A percentile compares a stretch with the other conserved stretches of the same genome.
Conservation (phyloP, 1,139 yeast genomes). For the Candida neerlandica region DNA sequence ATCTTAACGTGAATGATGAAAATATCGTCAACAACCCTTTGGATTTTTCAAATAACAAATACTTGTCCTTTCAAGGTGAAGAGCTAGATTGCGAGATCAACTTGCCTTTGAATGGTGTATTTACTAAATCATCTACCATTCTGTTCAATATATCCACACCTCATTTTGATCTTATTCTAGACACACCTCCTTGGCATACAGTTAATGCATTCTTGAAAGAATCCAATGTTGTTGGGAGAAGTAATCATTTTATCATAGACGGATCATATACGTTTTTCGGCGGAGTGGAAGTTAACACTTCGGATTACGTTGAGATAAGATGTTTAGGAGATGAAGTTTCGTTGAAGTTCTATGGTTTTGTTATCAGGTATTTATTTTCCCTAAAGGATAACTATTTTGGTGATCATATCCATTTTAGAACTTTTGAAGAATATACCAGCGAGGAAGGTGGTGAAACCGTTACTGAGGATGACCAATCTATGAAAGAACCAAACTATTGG, state of each 20-base stretch:
- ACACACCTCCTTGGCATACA: constrained; percentile 93
- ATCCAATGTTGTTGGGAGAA: constrained; percentile 63
- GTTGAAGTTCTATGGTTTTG: constrained; percentile 75
- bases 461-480: background rate
- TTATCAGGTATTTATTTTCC: constrained; percentile 73
- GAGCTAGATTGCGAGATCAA: constrained; percentile 47
- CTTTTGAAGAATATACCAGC: constrained; percentile 74
- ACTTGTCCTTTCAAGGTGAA: constrained; percentile 71
- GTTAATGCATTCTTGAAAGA: constrained; percentile 66
- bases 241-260: constrained; percentile 57
- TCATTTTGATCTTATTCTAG: constrained; percentile 60
- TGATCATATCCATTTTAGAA: constrained; percentile 76
- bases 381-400: constrained; percentile 91
- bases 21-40: constrained; percentile 88
- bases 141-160: constrained; percentile 60
- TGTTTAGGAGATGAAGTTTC: constrained; percentile 69
- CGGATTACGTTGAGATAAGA: constrained; percentile 69
- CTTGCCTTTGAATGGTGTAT: constrained; percentile 66
- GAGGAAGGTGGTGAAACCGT: constrained; percentile 12
- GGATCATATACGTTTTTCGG: constrained; percentile 71
- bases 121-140: constrained; percentile 58
- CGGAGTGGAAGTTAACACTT: constrained; percentile 61
- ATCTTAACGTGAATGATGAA: constrained; percentile 78
- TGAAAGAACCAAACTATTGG: constrained; percentile 36
- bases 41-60: constrained; percentile 79